A percentile compares a stretch with the other conserved stretches of the same genome.
Evolutionary conservation across 495 filamentous ascomycete genomes (phyloP).

Genomic region (Cladorrhinum samala): DNA sequence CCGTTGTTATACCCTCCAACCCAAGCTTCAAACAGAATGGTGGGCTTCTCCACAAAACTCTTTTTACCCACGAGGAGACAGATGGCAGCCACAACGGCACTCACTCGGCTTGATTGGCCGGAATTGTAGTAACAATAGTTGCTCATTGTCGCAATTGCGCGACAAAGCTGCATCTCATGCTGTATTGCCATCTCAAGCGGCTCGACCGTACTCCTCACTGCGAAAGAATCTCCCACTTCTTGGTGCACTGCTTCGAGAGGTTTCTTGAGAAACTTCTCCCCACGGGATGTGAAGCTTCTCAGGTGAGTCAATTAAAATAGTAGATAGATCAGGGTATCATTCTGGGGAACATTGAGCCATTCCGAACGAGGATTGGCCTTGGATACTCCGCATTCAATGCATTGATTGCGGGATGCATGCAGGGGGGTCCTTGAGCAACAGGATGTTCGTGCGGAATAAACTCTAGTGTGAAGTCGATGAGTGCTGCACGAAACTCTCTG

Average conservation of each 20-base stretch:
- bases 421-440: slow-evolving; percentile 22
- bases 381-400: slow-evolving; percentile 23
- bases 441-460: slow-evolving; percentile 9
- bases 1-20: slow-evolving; percentile 27
- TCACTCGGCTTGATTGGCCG: slow-evolving; percentile 16
- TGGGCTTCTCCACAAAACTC: slow-evolving; percentile 15
- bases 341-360: not conserved
- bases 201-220: not conserved
- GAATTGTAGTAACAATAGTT: slow-evolving; percentile 2
- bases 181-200: slow-evolving; percentile 16
- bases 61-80: slow-evolving; percentile 11
- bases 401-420: slow-evolving; percentile 23
- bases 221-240: not conserved
- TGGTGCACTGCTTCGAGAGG: not conserved
- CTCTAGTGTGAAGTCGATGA: slow-evolving; percentile 2
- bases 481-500: slow-evolving; percentile 12
- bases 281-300: not conserved
- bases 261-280: not conserved
- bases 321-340: slow-evolving; percentile 1
- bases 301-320: slow-evolving; percentile 14
- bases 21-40: slow-evolving; percentile 10
- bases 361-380: slow-evolving; percentile 8
- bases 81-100: not conserved
- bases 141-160: slow-evolving; percentile 21
- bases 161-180: slow-evolving; percentile 23